Evolutionary conservation across 2,329 filamentous ascomycete genomes (phyloP), one percentile per base, ranked within the genome.

Genomic region (Nemania sp.): DNA sequence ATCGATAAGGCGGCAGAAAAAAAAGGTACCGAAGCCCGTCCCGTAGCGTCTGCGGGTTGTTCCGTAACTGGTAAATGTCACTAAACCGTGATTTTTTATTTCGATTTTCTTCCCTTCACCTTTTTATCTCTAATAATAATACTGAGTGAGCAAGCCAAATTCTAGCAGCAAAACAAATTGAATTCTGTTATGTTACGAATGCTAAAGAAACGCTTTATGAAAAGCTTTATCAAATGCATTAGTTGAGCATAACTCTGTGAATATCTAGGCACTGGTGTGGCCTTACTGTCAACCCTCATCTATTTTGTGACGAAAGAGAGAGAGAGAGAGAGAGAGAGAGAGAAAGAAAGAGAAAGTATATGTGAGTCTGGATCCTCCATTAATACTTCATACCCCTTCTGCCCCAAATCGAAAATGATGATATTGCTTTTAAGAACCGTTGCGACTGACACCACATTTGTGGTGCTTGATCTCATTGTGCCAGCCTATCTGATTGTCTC

Each of bases 391-490:
- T 45, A 20, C 0, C 45, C 3, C 5, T 5, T 13, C 24, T 22
- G 13, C 15, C 2, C 27, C 18, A 18, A 22, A 38, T 49, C 35
- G 24, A 20, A 49, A 67, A 81, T 86, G 85, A 87, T 87, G 85
- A 86, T 80, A 80, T 76, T 77, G 77, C 79, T 82, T 79, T 81
- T 82, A 82, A 86, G 85, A 87, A 87, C 85, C 84, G 85, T 86
- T 87, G 85, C 85, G 84, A 86, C 82, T 87, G 85, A 87, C 82
- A 82, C 80, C 80, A 79, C 74, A 73, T 72, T 66, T 73, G 75
- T 78, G 81, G 80, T 83, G 83, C 77, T 80, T 87, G 84, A 87
- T 86, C 82, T 82, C 78, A 85, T 80, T 79, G 80, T 79, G 83
- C 82, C 84, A 81, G 79, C 77, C 76, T 81, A 82, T 82, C 83